Conservation (phyloP, 352 stramenopile species). For the Globisporangium nagaii region DNA sequence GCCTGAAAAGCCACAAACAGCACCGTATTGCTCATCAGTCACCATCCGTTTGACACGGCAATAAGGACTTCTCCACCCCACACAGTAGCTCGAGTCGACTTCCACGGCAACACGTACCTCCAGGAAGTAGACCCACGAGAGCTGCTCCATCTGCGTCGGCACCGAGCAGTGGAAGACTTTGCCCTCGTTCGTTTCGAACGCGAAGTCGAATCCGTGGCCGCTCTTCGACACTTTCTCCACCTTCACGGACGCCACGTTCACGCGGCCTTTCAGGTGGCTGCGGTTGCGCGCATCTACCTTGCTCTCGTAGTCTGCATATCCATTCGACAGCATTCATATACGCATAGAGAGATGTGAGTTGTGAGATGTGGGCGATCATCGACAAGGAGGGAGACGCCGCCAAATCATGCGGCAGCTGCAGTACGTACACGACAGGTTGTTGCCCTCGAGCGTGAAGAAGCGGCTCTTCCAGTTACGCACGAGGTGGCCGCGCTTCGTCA, state of each 20-base stretch:
- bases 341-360: not conserved
- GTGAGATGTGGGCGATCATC: no score
- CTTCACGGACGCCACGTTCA: slow-evolving; percentile 74
- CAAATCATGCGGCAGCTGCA: no score
- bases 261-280: slow-evolving; percentile 78
- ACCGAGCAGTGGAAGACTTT: slow-evolving; percentile 83
- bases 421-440: slow-evolving; percentile 71
- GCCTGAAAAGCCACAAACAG: slow-evolving; percentile 16
- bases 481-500: slow-evolving; percentile 85
- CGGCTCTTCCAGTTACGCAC: slow-evolving; percentile 87
- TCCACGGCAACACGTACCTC: slow-evolving; percentile 57
- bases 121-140: slow-evolving; percentile 83
- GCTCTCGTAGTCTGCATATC: slow-evolving; percentile 81
- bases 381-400: no score
- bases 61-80: no score
- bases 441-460: slow-evolving; percentile 86
- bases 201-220: slow-evolving; percentile 78
- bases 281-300: slow-evolving; percentile 86
- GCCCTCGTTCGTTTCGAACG: slow-evolving; percentile 78
- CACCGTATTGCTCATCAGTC: not conserved
- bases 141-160: slow-evolving; percentile 74
- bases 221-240: slow-evolving; percentile 75
- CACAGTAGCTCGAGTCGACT: no score
- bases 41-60: not conserved
- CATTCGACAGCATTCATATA: not conserved